A percentile compares a stretch with the other conserved stretches of the same genome.
Conservation (phyloP, 192 early-diverging fungal genomes). For the Allomyces macrogynus region DNA sequence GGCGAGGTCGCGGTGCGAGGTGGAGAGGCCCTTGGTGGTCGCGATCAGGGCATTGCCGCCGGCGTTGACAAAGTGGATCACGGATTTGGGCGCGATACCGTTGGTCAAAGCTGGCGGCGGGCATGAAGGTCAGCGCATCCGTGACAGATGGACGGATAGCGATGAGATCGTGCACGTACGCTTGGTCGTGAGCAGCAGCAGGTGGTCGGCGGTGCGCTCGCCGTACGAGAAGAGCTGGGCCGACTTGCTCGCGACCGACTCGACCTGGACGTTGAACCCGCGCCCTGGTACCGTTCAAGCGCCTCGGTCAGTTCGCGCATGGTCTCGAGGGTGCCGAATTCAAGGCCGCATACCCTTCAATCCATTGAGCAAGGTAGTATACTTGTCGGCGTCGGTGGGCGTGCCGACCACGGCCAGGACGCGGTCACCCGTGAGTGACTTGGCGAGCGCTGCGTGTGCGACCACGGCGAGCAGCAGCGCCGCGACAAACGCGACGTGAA, state of each 20-base stretch:
- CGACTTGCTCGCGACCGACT: background rate
- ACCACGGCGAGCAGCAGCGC: background rate
- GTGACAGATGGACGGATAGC: too few relatives aligned
- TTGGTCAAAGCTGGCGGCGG: background rate
- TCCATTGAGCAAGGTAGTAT: constrained; percentile 32
- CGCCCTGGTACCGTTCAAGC: background rate
- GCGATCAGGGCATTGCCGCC: constrained; percentile 80
- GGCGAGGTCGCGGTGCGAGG: constrained; percentile 57
- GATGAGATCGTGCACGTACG: background rate
- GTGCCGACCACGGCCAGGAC: constrained; percentile 48
- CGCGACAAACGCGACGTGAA: too few relatives aligned
- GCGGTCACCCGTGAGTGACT: constrained; percentile 40
- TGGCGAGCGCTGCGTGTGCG: constrained; percentile 11
- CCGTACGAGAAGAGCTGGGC: background rate
- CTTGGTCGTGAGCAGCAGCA: constrained; percentile 1
- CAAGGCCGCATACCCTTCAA: constrained; percentile 22
- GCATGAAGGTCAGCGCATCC: too few relatives aligned
- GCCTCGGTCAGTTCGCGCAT: too few relatives aligned
- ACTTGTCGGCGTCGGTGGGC: constrained; percentile 17
- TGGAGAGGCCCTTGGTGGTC: constrained; percentile 37
- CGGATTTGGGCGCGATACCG: constrained; percentile 17
- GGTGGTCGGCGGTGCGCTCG: background rate
- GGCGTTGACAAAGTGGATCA: constrained; percentile 69
- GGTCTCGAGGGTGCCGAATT: too few relatives aligned
- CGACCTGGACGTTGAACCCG: background rate